These are phyloP conservation scores for Tricholoma sp. DNA, from an alignment of 768 basidiomycete genomes.

Conservation along the genomic window DNA sequence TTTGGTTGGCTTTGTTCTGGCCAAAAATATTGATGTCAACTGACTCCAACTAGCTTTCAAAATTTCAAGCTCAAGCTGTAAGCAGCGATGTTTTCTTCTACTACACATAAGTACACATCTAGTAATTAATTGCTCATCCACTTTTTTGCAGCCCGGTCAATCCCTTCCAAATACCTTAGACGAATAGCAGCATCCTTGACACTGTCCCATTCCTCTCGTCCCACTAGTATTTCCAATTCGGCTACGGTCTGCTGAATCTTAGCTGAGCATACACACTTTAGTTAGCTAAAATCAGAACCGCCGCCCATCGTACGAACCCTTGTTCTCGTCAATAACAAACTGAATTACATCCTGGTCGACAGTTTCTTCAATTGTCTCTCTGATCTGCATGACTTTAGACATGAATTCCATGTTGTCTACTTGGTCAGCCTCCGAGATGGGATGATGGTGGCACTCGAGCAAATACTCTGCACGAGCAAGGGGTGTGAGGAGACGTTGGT, in stretches of 20 bases:
- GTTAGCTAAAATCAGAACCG: neutral
- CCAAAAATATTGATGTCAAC: too few relatives aligned
- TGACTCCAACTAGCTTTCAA: too few relatives aligned
- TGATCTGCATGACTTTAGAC: conserved; percentile 68
- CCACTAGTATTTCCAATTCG: conserved; percentile 47
- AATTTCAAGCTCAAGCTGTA: too few relatives aligned
- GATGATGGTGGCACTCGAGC: conserved; percentile 53
- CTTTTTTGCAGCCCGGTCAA: conserved; percentile 45
- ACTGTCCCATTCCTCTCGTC: conserved; percentile 44
- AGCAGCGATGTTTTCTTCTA: too few relatives aligned
- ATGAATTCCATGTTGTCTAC: conserved; percentile 69
- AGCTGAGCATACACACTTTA: conserved; percentile 30
- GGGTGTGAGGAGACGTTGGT: conserved; percentile 69
- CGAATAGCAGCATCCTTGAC: conserved; percentile 59
- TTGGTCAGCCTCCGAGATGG: conserved; percentile 64
- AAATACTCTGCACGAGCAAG: conserved; percentile 79
- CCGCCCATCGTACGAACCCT: conserved; percentile 33
- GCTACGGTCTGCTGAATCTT: conserved; percentile 43
- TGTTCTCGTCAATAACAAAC: conserved; percentile 47
- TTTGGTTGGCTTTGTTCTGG: too few relatives aligned
- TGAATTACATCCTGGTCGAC: conserved; percentile 43
- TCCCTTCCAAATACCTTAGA: conserved; percentile 68
- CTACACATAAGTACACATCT: too few relatives aligned
- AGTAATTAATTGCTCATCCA: conserved; percentile 32
- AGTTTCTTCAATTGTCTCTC: conserved; percentile 73